Percentiles rank a stretch among this genome's conserved stretches.
phyloP scores from a whole-genome alignment of 164 flowering plant genomes.

The Taxillus chinensis region DNA sequence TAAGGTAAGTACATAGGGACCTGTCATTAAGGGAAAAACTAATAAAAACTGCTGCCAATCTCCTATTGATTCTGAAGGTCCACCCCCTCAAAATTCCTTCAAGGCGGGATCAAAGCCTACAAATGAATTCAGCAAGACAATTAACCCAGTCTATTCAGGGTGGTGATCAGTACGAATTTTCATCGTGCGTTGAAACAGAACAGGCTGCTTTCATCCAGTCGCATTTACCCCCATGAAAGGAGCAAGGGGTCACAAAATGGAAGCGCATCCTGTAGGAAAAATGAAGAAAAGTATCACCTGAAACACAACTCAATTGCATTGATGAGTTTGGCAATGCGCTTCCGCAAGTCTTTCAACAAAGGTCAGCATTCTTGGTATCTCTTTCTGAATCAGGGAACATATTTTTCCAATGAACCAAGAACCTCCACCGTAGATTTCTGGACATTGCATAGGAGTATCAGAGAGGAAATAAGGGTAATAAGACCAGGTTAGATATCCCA shows the following conservation, averaged over 20 bases:
- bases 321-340: slow-evolving; percentile 8
- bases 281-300: slow-evolving; percentile 13
- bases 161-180: no score
- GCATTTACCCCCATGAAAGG: slow-evolving; percentile 15
- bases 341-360: slow-evolving; percentile 6
- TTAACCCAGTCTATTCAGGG: no score
- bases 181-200: no score
- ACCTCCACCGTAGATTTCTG: slow-evolving; percentile 12
- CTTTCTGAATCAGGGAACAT: slow-evolving; percentile 14
- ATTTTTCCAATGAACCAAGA: slow-evolving; percentile 5
- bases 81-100: no score
- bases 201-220: slow-evolving; percentile 7
- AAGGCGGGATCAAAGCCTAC: no score
- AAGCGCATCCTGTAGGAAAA: slow-evolving; percentile 6
- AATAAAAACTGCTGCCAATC: no score
- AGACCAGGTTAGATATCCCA: slow-evolving; percentile 2
- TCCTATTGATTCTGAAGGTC: no score
- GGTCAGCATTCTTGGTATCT: slow-evolving; percentile 3
- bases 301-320: slow-evolving; percentile 7
- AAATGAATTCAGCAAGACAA: no score
- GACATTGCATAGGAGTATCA: slow-evolving; percentile 6
- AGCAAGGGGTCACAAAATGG: slow-evolving; percentile 13
- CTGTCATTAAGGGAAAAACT: no score
- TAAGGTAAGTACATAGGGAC: no score
- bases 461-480: slow-evolving; percentile 4